Evolutionary conservation across 2,329 filamentous ascomycete genomes (phyloP), one percentile per base, ranked within the genome.

Genomic region (Calonectria henricotiae): DNA sequence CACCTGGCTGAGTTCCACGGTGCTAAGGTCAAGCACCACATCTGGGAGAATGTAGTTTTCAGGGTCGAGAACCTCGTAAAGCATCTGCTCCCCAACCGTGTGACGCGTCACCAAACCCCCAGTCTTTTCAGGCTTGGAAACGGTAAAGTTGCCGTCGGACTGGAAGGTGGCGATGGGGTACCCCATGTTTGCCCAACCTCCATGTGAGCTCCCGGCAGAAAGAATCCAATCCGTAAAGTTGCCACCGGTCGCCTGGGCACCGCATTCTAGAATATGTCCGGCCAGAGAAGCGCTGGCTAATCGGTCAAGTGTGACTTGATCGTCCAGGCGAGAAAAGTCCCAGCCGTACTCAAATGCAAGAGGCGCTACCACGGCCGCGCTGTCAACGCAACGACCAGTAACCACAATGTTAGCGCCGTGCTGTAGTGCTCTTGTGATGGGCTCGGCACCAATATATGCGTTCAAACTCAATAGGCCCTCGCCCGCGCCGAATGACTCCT

Each of bases 141-240:
- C 41, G 7, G 37, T 44, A 8, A 61, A 61, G 39, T 23, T 17
- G 25, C 37, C 39, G 23, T 61, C n/a, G 15, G 15, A 37, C 17
- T 61, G 37, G 25, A 61, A 61, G 25, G 20, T 61, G 15, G 39
- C 37, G 15, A 61, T 41, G 15, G 23, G 39, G 23, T 61, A 61
- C 8, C 55, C 55, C 37, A 61, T 61, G 15, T 61, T 61, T 20
- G 39, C 37, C 47, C 47, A 51, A 15, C 47, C 47, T 15, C 47
- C 47, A 51, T 51, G 6, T 1, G 47, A 23, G 13, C 47, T 51
- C 5, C 23, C 23, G 5, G 47, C 47, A 32, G 47, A 61, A 20
- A 44, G 25, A 43, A 30, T 44, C 55, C 55, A 61, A 44, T 61
- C 55, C n/a, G 39, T 44, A 32, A 30, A 41, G 23, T 61, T 61